Base-by-base conservation (phyloP, 2,329 filamentous ascomycete species). In the Hypoxylon sp. region DNA sequence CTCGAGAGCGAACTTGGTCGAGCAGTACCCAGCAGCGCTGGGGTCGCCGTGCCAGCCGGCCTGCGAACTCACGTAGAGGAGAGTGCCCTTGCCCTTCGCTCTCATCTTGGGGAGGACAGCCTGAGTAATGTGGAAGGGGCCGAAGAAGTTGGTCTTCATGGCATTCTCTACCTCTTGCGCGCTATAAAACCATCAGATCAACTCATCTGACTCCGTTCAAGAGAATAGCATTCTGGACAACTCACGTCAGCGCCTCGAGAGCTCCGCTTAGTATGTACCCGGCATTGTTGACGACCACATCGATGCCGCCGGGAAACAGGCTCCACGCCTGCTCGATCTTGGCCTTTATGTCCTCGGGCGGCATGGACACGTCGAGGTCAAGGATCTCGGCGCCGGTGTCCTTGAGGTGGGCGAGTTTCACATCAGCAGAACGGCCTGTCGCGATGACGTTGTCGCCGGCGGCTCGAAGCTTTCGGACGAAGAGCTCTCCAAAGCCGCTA, bases 361-460 rank as follows among this genome's bases (percentile, higher is more conserved):
- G 48, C 0, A 51, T 26, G 0, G 70, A 53, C 2, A 73, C 69
- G n/a, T 72, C 67, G 1, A 74, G 66, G 18, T 72, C 67, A 1
- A 72, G 40, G 18, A 72, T 71, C 26, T 63, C 64, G 0, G 70
- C 69, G 41, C 66, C 72, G 4, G 70, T 73, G 13, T 70, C 67
- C 45, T 72, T 67, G 29, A 80, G 74, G n/a, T 77, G 66, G 26
- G 68, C 49, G 3, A 76, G 69, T n/a, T 63, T 73, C 7, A 43
- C 62, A 2, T 73, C 70, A 0, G 73, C 72, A 15, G 74, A 70
- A 3, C 77, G 75, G 0, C 75, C 76, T 0, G 76, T 78, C 0
- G 77, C 77, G 48, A 79, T 74, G 13, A 78, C 73, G 13, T 75
- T 72, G 40, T 79, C 75, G 0, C 76, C 77, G 1, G 65, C 63